These are phyloP conservation scores for Anisodus acutangulus DNA, from an alignment of 257 asterid genomes.

Conservation along the genomic window DNA sequence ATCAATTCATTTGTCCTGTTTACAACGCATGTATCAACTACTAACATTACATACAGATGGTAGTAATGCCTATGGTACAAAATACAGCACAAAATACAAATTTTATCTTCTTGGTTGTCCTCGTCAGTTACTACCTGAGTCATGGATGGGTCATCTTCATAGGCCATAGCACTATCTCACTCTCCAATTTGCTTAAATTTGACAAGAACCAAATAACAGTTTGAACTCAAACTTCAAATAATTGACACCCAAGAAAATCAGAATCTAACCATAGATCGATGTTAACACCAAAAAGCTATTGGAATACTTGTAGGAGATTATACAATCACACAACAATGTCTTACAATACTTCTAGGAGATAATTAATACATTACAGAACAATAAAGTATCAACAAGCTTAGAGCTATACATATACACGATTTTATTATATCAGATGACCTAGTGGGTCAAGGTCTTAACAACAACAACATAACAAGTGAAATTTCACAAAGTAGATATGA, in stretches of 20 bases:
- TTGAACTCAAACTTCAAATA: not conserved
- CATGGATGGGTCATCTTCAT: conserved; percentile 21
- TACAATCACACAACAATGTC: not conserved
- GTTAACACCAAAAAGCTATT: not conserved
- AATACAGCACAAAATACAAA: not conserved
- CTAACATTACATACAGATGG: conserved; percentile 7
- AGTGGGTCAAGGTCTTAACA: no score
- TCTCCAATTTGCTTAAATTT: not conserved
- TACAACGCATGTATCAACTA: not conserved
- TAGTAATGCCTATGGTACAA: not conserved
- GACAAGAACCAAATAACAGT: not conserved
- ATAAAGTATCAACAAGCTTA: not conserved
- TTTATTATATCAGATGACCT: conserved; percentile 15
- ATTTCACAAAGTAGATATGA: no score
- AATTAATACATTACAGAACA: not conserved
- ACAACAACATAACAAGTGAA: no score
- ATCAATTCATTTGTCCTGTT: conserved; percentile 14
- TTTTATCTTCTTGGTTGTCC: not conserved
- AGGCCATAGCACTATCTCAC: not conserved
- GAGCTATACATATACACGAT: not conserved
- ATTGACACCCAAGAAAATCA: not conserved
- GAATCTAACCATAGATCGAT: not conserved
- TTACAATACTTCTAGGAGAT: not conserved
- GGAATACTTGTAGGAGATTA: not conserved
- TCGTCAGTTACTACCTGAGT: conserved; percentile 25